Base-by-base conservation (phyloP, 345 rosid species). In the Alliaria petiolata region DNA sequence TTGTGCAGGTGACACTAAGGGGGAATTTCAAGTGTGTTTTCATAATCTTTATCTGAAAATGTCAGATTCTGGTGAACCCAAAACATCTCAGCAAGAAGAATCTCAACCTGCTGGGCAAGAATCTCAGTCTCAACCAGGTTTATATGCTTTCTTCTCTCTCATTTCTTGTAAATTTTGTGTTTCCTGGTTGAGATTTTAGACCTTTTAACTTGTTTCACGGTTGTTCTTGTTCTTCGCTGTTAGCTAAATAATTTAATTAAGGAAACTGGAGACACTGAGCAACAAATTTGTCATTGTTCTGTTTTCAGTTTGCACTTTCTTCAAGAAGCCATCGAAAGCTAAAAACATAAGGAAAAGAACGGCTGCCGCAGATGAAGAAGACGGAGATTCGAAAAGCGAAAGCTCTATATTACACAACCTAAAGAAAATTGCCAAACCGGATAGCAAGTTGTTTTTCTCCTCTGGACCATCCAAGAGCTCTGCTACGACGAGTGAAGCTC, bases 321-420 rank as follows among this genome's bases (percentile, higher is more conserved):
- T 92, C 64, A 82, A 87, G 77, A 89, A 84, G 80, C 91, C 98
- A 17, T 54, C 81, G 1, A 89, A 83, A 76, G 78, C 82, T 49
- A 92, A 83, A 68, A 92, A 92, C 77, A 84, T 86, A 3, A 86
- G 95, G 72, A 89, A 89, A 79, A 83, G 96, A 79, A 73, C 69
- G 3, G 14, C 79, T 34, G 83, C 80, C 25, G 81, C 72, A 8
- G 82, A 82, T 4, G 90, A 85, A 42, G 89, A 85, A 16, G 95
- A 85, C 3, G 84, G 65, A 40, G 88, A 87, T 62, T 71, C 85
- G 2, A 78, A 62, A 26, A 70, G 53, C 12, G 86, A 69, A 57
- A 63, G 78, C 49, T 89, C 83, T 11, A 22, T 89, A 31, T 57
- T 89, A 38, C 80, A 81, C 13, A 79, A 65, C 55, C 85, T 79